phyloP scores from a whole-genome alignment of 2,329 filamentous ascomycete species.

The Fusarium sp. region DNA sequence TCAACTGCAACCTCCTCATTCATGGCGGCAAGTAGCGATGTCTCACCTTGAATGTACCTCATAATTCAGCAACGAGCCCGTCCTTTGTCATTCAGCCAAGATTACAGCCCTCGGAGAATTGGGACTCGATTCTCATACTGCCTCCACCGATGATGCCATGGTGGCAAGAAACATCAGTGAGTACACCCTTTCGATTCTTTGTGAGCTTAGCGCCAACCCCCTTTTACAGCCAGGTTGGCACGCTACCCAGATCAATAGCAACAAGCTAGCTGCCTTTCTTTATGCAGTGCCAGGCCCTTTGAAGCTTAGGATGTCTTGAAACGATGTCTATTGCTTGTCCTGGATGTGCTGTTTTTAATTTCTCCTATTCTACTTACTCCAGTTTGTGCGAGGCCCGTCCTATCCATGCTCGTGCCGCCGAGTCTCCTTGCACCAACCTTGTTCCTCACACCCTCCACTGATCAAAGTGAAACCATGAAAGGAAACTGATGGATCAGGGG shows the following conservation, averaged over 20 bases:
- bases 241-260: background rate
- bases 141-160: background rate
- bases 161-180: background rate
- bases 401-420: background rate
- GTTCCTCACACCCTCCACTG: background rate
- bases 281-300: background rate
- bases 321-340: background rate
- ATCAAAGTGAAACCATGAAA: no score
- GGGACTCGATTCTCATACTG: background rate
- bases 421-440: background rate
- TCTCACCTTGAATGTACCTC: background rate
- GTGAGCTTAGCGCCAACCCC: background rate
- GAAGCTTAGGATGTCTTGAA: background rate
- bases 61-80: background rate
- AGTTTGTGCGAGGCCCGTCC: background rate
- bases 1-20: background rate
- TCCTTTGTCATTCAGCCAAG: background rate
- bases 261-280: background rate
- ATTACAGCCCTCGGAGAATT: background rate
- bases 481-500: no score
- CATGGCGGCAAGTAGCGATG: background rate
- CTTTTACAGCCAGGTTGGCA: background rate
- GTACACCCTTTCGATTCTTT: background rate
- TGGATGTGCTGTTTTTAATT: background rate
- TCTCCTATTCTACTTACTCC: background rate